Base-by-base conservation (phyloP, 2,329 filamentous ascomycete species). In the Cercospora beticola region DNA sequence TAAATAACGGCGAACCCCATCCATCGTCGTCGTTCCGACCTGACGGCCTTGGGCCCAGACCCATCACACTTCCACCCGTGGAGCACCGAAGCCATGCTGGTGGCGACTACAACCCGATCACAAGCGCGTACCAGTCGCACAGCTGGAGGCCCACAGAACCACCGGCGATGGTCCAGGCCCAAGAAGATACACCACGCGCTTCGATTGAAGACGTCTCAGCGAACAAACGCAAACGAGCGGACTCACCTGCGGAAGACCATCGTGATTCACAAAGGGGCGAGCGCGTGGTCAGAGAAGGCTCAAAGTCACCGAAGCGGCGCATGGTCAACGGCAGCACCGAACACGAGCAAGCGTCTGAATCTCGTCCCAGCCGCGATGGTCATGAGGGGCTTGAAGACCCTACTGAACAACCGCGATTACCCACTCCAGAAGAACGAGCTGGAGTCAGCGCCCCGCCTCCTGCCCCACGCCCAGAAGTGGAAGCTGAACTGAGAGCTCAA, bases 401-500 rank as follows among this genome's bases (percentile, higher is more conserved):
- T 14, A 36, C 52, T n/a, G 61, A 36, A 10, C 63, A 26, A 26
- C 14, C 46, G n/a, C 56, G 56, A 59, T 18, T 18, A 16, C 23
- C 18, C n/a, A 59, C 56, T 18, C 56, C 56, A n/a, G 56, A 59
- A 2, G 64, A 62, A 14, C 56, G 26, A 49, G 58, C 16, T 18
- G 60, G 68, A 28, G 64, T 46, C 18, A 62, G 63, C 9, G 65
- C 67, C 12, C 71, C 72, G 21, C 70, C 71, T 26, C 73, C 73
- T 23, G 69, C 64, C 18, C 69, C 74, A 23, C 68, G 69, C 21
- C 72, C 73, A 59, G 74, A 76, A 68, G 69, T 72, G 28, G 71
- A 70, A 49, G 71, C 83, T 63, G 83, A 83, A 61, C 74, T 87
- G 46, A 83, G 81, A 16, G 84, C 86, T 72, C 83, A 82, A 23